Evolutionary conservation across 129 eudicot species (phyloP), one percentile per base, ranked within the genome.

Genomic region (Artemisia annua): DNA sequence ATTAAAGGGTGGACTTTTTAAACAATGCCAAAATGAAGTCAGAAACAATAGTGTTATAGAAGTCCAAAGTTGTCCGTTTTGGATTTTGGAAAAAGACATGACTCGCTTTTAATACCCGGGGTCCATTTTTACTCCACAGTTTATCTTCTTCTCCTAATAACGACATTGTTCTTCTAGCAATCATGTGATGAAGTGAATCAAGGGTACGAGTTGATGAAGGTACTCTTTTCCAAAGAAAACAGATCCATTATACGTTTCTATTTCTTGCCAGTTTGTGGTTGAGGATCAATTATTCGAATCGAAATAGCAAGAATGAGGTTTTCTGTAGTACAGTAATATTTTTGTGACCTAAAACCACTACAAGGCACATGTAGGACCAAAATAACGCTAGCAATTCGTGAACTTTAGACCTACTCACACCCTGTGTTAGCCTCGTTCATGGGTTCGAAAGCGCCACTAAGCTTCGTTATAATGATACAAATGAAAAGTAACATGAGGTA

Each of bases 61-160:
- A 69, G 81, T 55, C 55, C 20, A 61, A 58, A 67, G 13, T 48
- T 51, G 75, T 60, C 64, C 70, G 28, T 69, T 50, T 69, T n/a
- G n/a, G n/a, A n/a, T n/a, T n/a, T n/a, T 3, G 70, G 80, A 55
- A 72, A 70, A 51, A 57, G 80, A 69, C 81, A 77, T 69, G 54
- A 59, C 30, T 48, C 71, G 75, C 81, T 52, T 69, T 77, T 69
- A 77, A 77, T 69, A 77, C 54, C 17, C 13, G 48, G 76, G 76
- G 55, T 48, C 81, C 81, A 7, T 1, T 51, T 69, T 75, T 67
- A 56, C 66, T 75, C 66, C 59, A 55, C 58, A 22, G 14, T 53
- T 75, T 66, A 75, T 75, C 79, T 22, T 54, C 18, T 65, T 32
- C 75, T 20, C 13, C 48, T 19, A 30, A 49, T 53, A 74, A 68